Conservation (phyloP, 2,329 filamentous ascomycete genomes). For the Neonectria sp. region DNA sequence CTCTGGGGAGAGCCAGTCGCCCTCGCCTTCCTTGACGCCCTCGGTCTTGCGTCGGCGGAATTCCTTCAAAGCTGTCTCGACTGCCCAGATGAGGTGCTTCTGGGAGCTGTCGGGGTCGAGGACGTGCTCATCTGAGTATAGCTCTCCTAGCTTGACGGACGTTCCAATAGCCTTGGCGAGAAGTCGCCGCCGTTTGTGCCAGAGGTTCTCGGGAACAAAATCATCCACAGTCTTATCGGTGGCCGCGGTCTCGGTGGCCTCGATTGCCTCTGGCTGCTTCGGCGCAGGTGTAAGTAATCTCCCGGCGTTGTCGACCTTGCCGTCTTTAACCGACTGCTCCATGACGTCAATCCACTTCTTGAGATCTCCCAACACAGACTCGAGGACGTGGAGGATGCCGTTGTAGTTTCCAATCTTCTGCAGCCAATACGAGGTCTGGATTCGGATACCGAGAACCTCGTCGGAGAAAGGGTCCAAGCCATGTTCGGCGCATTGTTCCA, state of each 20-base stretch:
- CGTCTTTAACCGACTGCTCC: constrained; percentile 65
- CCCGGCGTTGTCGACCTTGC: constrained; percentile 60
- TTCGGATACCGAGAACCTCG: constrained; percentile 90
- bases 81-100: constrained; percentile 81
- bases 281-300: constrained; percentile 45
- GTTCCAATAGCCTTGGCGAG: constrained; percentile 82
- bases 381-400: constrained; percentile 82
- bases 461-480: constrained; percentile 92
- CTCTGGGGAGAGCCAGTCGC: constrained; percentile 78
- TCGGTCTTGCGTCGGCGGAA: constrained; percentile 76
- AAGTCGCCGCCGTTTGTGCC: constrained; percentile 74
- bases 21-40: constrained; percentile 79
- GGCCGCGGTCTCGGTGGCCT: constrained; percentile 29
- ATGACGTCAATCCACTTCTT: constrained; percentile 71
- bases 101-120: constrained; percentile 82
- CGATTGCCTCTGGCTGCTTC: constrained; percentile 26
- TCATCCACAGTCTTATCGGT: constrained; percentile 46
- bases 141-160: constrained; percentile 85
- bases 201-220: constrained; percentile 62
- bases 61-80: constrained; percentile 85
- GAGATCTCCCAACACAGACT: constrained; percentile 81
- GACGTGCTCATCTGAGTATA: constrained; percentile 85
- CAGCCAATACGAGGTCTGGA: constrained; percentile 84
- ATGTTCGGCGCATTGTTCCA: constrained; percentile 79
- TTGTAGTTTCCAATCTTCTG: constrained; percentile 81